Percentiles rank a stretch among this genome's conserved stretches.
Evolutionary conservation across 2,329 filamentous ascomycete species (phyloP).

Genomic region (Penicillium sp.): DNA sequence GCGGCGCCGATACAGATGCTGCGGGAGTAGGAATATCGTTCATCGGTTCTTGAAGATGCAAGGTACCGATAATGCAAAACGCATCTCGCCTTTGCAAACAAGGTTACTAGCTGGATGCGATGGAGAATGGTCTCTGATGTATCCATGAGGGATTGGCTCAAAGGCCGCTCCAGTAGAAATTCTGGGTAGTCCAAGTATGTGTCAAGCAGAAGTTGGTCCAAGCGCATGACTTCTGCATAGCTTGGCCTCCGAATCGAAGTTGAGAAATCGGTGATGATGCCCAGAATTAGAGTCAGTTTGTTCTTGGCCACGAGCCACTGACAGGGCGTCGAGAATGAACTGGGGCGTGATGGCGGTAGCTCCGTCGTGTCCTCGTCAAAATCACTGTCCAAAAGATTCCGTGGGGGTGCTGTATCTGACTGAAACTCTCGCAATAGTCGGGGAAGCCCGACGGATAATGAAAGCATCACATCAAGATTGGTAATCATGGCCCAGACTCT

Average conservation of each 20-base stretch:
- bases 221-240: constrained; percentile 29
- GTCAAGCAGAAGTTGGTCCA: constrained; percentile 9
- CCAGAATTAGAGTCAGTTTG: constrained; percentile 31
- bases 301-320: constrained; percentile 37
- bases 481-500: constrained; percentile 37
- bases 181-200: constrained; percentile 3
- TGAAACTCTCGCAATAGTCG: constrained; percentile 59
- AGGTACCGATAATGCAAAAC: constrained; percentile 54
- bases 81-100: constrained; percentile 51
- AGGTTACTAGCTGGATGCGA: constrained; percentile 50
- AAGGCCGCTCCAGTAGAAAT: constrained; percentile 6
- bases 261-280: constrained; percentile 33
- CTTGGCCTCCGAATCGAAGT: constrained; percentile 30
- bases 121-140: constrained; percentile 51
- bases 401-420: constrained; percentile 56
- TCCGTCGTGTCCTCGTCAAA: constrained; percentile 51
- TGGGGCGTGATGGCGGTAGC: constrained; percentile 54
- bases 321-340: constrained; percentile 51
- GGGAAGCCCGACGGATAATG: constrained; percentile 63
- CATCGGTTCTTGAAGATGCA: constrained; percentile 33
- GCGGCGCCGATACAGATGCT: constrained; percentile 49
- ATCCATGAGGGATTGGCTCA: constrained; percentile 44
- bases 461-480: constrained; percentile 61
- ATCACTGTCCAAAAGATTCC: constrained; percentile 61
- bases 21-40: constrained; percentile 41